Evolutionary conservation across 2,329 filamentous ascomycete species (phyloP), one percentile per base, ranked within the genome.

Genomic region (Nemania abortiva): DNA sequence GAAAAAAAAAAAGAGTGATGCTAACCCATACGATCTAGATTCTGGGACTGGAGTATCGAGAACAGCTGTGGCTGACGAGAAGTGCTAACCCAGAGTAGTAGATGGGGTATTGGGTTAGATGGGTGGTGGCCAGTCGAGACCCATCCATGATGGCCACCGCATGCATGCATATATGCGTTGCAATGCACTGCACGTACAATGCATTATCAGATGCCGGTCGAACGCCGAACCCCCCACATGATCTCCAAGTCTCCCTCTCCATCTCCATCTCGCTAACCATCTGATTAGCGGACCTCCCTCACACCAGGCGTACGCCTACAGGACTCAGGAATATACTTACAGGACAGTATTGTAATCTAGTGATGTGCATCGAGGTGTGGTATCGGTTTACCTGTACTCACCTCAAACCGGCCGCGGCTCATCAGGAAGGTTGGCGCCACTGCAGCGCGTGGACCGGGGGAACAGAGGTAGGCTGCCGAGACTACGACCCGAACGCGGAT

Each of bases 311-410:
- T 9, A 34, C 31, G n/a, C n/a, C n/a, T n/a, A n/a, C n/a, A n/a
- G n/a, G n/a, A n/a, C n/a, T n/a, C n/a, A n/a, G 31, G 31, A 9
- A 34, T 34, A 34, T 9, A n/a, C 31, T 9, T 34, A 34, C 31
- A 34, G 42, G 42, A n/a, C 18, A 4, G 42, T 47, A 47, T 3
- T 4, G 42, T 47, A n/a, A n/a, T 47, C 42, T 47, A n/a, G 42
- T 47, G 13, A 47, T 47, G 42, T 47, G 42, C 42, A 47, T 47
- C 42, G 42, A 47, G 42, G 42, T 47, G 42, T 47, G 42, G 42
- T 47, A 47, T 47, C 42, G 42, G 18, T 42, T 42, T 42, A 42
- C 37, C 9, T 42, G 37, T 42, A 42, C 37, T 42, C 37, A 42
- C 37, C 37, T 42, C 11, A 42, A 42, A 42, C 37, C 37, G 9